Evolutionary conservation across 2,329 filamentous ascomycete genomes (phyloP), one percentile per base, ranked within the genome.

Genomic region (Neopestalotiopsis sp.): DNA sequence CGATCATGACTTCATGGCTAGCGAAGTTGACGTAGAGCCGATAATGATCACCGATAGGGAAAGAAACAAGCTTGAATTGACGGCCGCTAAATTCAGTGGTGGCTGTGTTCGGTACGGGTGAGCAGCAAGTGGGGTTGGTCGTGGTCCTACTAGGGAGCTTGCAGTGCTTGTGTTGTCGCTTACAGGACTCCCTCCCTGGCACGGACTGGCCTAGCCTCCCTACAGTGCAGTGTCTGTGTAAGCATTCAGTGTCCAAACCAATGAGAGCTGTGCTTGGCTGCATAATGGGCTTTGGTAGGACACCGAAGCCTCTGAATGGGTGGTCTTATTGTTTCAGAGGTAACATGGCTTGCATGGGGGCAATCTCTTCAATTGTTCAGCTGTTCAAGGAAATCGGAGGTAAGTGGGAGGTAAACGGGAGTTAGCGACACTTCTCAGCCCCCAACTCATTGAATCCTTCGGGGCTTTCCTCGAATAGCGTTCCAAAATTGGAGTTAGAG

Each of bases 11-110:
- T 17, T n/a, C 5, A 53, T 53, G n/a, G 17, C 45, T 7, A 53
- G n/a, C 17, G 17, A 24, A n/a, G 45, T 53, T 38, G 45, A 53
- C 45, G n/a, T 53, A 20, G 17, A 9, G 45, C n/a, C 14, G 45
- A 20, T 38, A 6, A 3, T 2, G 34, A 4, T 38, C 34, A 38
- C 34, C 5, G 34, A 38, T 10, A 38, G 34, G 34, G 1, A 38
- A n/a, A 49, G 45, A 53, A n/a, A 53, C 45, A 53, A 53, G 45
- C 45, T 53, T 53, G 45, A 53, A n/a, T 53, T 53, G 45, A 24
- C 17, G 45, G 45, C 45, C 45, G 34, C 45, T 53, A 53, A 53
- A n/a, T 20, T 53, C 45, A 53, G 45, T 53, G 45, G 45, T 53
- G 45, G 45, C 45, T 53, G 45, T 53, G 45, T 53, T n/a, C 17